A percentile compares a stretch with the other conserved stretches of the same genome.
Evolutionary conservation across 139 green algal genomes (phyloP).

Genomic region (Chlorella sp.): DNA sequence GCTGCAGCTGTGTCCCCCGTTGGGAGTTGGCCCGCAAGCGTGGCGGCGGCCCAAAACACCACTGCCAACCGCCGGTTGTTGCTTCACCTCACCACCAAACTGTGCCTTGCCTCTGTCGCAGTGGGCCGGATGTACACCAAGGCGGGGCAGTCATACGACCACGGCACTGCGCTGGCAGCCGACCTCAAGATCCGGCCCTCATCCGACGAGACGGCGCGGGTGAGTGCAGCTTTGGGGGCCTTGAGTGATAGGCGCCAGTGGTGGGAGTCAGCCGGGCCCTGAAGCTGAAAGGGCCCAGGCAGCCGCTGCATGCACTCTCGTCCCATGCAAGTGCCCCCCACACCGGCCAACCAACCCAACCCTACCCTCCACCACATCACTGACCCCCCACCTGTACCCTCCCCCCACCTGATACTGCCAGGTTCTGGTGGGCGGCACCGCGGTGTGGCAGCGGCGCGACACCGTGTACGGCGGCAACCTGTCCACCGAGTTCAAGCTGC

Average conservation of each 20-base stretch:
- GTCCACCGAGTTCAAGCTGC: slow-evolving; percentile 55
- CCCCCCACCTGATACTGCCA: background rate
- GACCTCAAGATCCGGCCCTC: slow-evolving; percentile 48
- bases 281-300: too few relatives aligned
- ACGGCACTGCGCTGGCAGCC: slow-evolving; percentile 39
- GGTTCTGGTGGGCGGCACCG: slow-evolving; percentile 59
- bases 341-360: too few relatives aligned
- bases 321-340: too few relatives aligned
- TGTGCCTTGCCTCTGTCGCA: background rate
- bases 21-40: too few relatives aligned
- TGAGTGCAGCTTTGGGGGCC: too few relatives aligned
- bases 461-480: slow-evolving; percentile 72
- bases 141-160: slow-evolving; percentile 25
- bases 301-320: too few relatives aligned
- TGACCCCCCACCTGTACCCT: too few relatives aligned
- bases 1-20: background rate
- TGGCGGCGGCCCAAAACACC: too few relatives aligned
- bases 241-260: too few relatives aligned
- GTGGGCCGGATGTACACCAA: slow-evolving; percentile 48
- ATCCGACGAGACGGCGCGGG: slow-evolving; percentile 58
- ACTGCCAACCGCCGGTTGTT: too few relatives aligned
- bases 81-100: too few relatives aligned
- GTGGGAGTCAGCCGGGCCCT: too few relatives aligned
- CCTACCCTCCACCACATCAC: background rate
- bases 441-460: slow-evolving; percentile 76